Base-by-base conservation (phyloP, 805 yeast genomes). In the Lachancea quebecensis region DNA sequence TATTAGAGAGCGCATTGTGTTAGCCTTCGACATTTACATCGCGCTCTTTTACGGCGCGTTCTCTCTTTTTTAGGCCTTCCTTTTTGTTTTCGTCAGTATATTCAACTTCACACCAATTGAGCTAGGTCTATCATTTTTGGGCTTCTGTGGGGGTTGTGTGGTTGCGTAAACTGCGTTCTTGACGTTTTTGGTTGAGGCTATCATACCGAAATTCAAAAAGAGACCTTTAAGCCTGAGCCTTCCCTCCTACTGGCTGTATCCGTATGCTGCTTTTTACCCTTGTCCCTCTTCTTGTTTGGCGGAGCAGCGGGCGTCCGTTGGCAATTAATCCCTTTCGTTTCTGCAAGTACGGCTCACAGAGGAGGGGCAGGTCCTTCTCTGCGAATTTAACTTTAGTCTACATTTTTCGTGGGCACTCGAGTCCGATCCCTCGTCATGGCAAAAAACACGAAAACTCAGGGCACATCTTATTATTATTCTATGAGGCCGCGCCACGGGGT, bases 41-140 rank as follows among this genome's bases (percentile, higher is more conserved):
- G 77, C 80, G 0, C 53, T 79, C 41, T 65, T 70, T 3, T 80
- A 79, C 57, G 75, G 81, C 17, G 59, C 72, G 25, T 51, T 76
- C 50, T 81, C 77, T 57, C 56, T 78, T 16, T 79, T 75, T 68
- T 77, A 81, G 59, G 79, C 78, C 5, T 77, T 77, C 62, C 85
- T 85, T 10, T 65, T 79, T 35, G 78, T 75, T 2, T 81, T 73
- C 49, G 44, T 48, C 9, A 73, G 68, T 2, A 54, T 67, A 14
- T 68, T 75, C 50, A 57, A 67, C 30, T 80, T 80, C 59, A 69
- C 75, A 3, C 53, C 67, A 18, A 67, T 77, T 28, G 75, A 73
- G 43, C 49, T 60, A 16, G 80, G 82, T 14, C 60, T 68, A 3
- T 59, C 81, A 1, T 81, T 68, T 58, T 39, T 75, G 35, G 67